Evolutionary conservation across 768 basidiomycete genomes (phyloP).

Genomic region (Boletus sp.): DNA sequence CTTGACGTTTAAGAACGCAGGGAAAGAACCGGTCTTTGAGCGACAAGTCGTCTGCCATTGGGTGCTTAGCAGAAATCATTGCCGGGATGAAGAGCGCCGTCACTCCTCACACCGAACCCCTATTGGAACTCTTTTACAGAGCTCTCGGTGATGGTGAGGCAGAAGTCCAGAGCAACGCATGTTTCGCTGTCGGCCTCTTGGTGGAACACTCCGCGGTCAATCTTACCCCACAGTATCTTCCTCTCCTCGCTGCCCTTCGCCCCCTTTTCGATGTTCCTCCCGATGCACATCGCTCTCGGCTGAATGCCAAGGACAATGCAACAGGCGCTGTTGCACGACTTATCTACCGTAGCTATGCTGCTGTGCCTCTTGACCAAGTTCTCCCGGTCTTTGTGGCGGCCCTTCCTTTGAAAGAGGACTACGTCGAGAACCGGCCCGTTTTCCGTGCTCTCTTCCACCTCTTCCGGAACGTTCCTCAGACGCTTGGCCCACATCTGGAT

Average conservation of each 20-base stretch:
- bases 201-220: constrained; percentile 84
- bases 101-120: constrained; percentile 76
- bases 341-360: constrained; percentile 72
- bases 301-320: constrained; percentile 97
- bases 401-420: constrained; percentile 85
- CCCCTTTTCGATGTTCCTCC: constrained; percentile 72
- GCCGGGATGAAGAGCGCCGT: constrained; percentile 84
- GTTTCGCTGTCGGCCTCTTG: constrained; percentile 89
- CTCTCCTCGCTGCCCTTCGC: constrained; percentile 73
- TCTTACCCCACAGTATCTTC: constrained; percentile 75
- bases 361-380: constrained; percentile 87
- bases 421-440: constrained; percentile 83
- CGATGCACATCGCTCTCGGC: constrained; percentile 56
- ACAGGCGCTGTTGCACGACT: constrained; percentile 88
- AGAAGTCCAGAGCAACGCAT: constrained; percentile 96
- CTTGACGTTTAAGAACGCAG: constrained; percentile 36
- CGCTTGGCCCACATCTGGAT: constrained; percentile 74
- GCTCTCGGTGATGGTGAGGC: constrained; percentile 80
- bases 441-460: constrained; percentile 88
- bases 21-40: constrained; percentile 83
- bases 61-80: constrained; percentile 93
- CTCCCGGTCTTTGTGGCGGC: constrained; percentile 79
- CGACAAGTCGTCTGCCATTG: constrained; percentile 91
- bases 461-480: constrained; percentile 70
- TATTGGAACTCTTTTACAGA: constrained; percentile 80